Percentiles rank a stretch among this genome's conserved stretches.
phyloP scores from a whole-genome alignment of 164 flowering plant species.

The Dillenia suffruticosa region DNA sequence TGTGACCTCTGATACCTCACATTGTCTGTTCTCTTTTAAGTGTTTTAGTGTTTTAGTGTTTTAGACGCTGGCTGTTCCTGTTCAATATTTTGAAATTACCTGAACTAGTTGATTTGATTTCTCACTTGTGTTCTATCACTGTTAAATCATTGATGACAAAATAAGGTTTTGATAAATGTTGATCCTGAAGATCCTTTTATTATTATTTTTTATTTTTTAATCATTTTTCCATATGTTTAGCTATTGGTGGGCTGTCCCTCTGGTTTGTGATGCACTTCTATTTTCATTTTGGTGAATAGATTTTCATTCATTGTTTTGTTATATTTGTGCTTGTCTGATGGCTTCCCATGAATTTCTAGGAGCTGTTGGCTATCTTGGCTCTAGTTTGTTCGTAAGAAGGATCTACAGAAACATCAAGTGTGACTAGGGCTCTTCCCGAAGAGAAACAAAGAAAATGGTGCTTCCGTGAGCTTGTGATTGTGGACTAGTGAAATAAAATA shows the following conservation, averaged over 20 bases:
- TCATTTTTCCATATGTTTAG: not conserved
- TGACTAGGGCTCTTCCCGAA: slow-evolving; percentile 34
- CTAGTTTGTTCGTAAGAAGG: slow-evolving; percentile 79
- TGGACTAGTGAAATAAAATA: not conserved
- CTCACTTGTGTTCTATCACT: too few species aligned
- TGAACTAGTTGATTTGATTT: too few species aligned
- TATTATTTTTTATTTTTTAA: not conserved
- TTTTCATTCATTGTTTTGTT: not conserved
- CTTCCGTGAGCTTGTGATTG: not conserved
- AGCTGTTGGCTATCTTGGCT: slow-evolving; percentile 86
- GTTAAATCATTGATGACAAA: too few species aligned
- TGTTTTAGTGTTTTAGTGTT: too few species aligned
- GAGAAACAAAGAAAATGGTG: not conserved
- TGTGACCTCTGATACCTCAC: too few species aligned
- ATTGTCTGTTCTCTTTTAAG: too few species aligned
- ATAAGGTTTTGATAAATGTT: too few species aligned
- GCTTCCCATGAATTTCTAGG: slow-evolving; percentile 38
- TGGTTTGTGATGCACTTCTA: not conserved
- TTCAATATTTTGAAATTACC: too few species aligned
- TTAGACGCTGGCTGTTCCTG: too few species aligned
- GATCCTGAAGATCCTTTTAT: not conserved
- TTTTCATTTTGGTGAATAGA: not conserved
- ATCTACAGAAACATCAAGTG: slow-evolving; percentile 94
- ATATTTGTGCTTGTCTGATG: not conserved
- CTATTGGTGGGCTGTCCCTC: not conserved